Evolutionary conservation across 2,329 filamentous ascomycete genomes (phyloP).

Genomic region (Scytalidium sp.): DNA sequence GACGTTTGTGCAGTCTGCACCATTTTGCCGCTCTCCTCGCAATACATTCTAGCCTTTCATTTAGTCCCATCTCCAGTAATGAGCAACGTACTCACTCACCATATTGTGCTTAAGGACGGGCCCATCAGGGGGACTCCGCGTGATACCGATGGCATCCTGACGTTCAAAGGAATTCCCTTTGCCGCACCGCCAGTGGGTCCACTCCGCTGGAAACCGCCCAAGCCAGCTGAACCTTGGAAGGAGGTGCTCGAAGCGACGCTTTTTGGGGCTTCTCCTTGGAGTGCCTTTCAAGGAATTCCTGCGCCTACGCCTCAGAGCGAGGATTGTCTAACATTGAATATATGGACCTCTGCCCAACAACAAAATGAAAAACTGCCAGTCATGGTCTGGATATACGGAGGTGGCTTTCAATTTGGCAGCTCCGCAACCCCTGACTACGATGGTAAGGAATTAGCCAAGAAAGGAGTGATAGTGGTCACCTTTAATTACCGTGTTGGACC

Average conservation of each 20-base stretch:
- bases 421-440: conserved; percentile 37
- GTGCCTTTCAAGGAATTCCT: conserved; percentile 7
- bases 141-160: too few species aligned
- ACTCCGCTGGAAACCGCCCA: conserved; percentile 11
- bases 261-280: conserved; percentile 18
- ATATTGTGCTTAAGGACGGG: too few species aligned
- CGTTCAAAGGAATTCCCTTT: conserved; percentile 22
- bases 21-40: too few species aligned
- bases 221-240: conserved; percentile 6
- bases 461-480: conserved; percentile 55
- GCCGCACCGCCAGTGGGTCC: conserved; percentile 10
- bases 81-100: too few species aligned
- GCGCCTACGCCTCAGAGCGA: conserved; percentile 29
- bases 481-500: conserved; percentile 61
- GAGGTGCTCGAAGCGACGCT: conserved; percentile 2
- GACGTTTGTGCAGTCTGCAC: too few species aligned
- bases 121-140: too few species aligned
- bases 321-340: conserved; percentile 47
- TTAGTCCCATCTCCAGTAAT: too few species aligned
- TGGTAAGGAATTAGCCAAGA: conserved; percentile 54
- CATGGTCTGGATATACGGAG: conserved; percentile 57
- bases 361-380: conserved; percentile 36
- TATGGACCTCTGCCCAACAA: conserved; percentile 33
- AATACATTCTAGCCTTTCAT: too few species aligned
- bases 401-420: conserved; percentile 40